Conservation (phyloP, 2,329 filamentous ascomycete genomes). For the Macroventuria anomochaeta region DNA sequence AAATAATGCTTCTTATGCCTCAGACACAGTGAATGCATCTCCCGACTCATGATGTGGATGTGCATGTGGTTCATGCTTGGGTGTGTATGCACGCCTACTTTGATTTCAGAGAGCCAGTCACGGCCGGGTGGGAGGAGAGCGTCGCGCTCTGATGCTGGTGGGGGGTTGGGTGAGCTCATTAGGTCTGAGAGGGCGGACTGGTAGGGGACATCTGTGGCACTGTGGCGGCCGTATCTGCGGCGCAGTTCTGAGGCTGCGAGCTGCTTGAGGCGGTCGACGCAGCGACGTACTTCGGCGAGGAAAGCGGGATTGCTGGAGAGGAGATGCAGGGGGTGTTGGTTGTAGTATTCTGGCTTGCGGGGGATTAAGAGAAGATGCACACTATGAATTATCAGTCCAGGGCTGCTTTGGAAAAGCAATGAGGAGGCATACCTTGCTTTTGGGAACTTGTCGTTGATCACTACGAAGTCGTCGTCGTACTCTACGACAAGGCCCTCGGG, state of each 20-base stretch:
- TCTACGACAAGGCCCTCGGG: slow-evolving; percentile 67
- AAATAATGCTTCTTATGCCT: slow-evolving; percentile 90
- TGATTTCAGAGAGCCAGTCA: slow-evolving; percentile 78
- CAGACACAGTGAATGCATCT: slow-evolving; percentile 75
- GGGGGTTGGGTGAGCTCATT: slow-evolving; percentile 56
- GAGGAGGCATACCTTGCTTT: slow-evolving; percentile 60
- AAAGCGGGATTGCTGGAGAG: slow-evolving; percentile 72
- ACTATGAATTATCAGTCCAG: slow-evolving; percentile 50
- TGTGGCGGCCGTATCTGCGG: slow-evolving; percentile 69
- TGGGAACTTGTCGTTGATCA: slow-evolving; percentile 83
- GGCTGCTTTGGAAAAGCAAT: too few species aligned
- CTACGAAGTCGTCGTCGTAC: slow-evolving; percentile 71
- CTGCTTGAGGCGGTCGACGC: slow-evolving; percentile 65
- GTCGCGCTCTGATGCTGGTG: slow-evolving; percentile 52
- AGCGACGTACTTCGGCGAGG: slow-evolving; percentile 65
- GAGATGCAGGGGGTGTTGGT: slow-evolving; percentile 77
- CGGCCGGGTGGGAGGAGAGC: slow-evolving; percentile 66
- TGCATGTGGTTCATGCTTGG: slow-evolving; percentile 94
- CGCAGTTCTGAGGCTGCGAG: slow-evolving; percentile 78
- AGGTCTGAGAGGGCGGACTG: slow-evolving; percentile 58
- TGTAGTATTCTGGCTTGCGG: slow-evolving; percentile 66
- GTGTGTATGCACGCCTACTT: slow-evolving; percentile 80
- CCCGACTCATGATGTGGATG: slow-evolving; percentile 82
- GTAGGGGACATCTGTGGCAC: slow-evolving; percentile 67
- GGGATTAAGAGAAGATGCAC: slow-evolving; percentile 90